Evolutionary conservation across 345 rosid genomes (phyloP).

Genomic region (Salix purpurea): DNA sequence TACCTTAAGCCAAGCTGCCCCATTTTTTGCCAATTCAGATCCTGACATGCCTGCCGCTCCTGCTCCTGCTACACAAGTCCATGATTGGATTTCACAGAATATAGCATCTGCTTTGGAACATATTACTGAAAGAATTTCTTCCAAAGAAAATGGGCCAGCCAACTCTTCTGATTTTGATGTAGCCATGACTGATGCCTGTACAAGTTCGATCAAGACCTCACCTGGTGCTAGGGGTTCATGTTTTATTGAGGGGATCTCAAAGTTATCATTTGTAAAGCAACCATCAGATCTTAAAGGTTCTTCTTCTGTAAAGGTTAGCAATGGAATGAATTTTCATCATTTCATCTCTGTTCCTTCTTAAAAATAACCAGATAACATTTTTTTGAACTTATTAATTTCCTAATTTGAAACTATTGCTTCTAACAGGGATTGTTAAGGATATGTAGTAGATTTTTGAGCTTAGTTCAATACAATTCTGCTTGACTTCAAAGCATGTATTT

Average conservation of each 20-base stretch:
- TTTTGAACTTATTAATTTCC: neutral
- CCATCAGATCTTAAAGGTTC: constrained; percentile 86
- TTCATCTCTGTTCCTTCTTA: neutral
- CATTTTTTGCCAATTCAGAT: constrained; percentile 97
- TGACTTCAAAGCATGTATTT: neutral
- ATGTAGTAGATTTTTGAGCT: neutral
- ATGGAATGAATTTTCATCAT: neutral
- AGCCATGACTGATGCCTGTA: constrained; percentile 86
- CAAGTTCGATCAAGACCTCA: constrained; percentile 57
- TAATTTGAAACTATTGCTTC: neutral
- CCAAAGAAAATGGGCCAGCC: constrained; percentile 79
- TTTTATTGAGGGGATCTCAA: constrained; percentile 92
- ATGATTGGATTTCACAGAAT: constrained; percentile 81
- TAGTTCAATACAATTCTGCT: neutral
- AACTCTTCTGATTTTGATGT: constrained; percentile 77
- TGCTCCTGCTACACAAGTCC: constrained; percentile 82
- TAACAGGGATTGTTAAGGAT: neutral
- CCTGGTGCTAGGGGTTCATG: constrained; percentile 61
- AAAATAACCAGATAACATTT: neutral
- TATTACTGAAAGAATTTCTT: constrained; percentile 75
- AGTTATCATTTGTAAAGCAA: constrained; percentile 75
- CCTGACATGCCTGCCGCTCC: constrained; percentile 99
- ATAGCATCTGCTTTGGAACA: constrained; percentile 73
- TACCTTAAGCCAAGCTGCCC: constrained; percentile 83
- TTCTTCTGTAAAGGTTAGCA: constrained; percentile 83